Conservation (phyloP, 169 alveolate genomes). For the Plasmodium fragile region DNA sequence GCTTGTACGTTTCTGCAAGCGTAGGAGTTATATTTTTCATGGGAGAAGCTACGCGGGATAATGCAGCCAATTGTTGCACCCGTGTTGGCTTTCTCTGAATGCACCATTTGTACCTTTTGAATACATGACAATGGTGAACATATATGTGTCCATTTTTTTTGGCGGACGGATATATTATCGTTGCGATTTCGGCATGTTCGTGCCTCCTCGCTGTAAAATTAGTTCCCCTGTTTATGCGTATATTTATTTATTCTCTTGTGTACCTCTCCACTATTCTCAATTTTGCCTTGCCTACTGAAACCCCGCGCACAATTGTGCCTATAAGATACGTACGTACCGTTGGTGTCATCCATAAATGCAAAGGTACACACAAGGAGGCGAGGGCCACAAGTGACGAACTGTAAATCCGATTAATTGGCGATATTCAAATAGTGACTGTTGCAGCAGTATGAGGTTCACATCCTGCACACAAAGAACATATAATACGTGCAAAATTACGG, state of each 20-base stretch:
- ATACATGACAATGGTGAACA: background rate
- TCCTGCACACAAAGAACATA: background rate
- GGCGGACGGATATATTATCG: background rate
- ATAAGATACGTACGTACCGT: background rate
- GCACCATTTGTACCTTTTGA: background rate
- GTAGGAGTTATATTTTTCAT: background rate
- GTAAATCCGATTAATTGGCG: background rate
- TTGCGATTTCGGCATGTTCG: background rate
- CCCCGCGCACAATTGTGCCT: background rate
- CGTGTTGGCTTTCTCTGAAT: background rate
- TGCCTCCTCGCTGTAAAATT: background rate
- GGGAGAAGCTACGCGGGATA: background rate
- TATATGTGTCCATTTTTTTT: background rate
- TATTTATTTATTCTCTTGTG: background rate
- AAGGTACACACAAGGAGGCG: background rate
- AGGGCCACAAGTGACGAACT: background rate
- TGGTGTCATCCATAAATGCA: background rate
- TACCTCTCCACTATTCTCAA: background rate
- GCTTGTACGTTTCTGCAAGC: background rate
- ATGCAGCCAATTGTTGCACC: background rate
- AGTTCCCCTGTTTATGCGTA: background rate
- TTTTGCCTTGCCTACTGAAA: background rate
- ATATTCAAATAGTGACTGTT: background rate
- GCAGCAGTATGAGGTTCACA: background rate
- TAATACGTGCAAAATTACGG: background rate